Evolutionary conservation across 495 filamentous ascomycete species (phyloP).

Genomic region (Xylaria castorea): DNA sequence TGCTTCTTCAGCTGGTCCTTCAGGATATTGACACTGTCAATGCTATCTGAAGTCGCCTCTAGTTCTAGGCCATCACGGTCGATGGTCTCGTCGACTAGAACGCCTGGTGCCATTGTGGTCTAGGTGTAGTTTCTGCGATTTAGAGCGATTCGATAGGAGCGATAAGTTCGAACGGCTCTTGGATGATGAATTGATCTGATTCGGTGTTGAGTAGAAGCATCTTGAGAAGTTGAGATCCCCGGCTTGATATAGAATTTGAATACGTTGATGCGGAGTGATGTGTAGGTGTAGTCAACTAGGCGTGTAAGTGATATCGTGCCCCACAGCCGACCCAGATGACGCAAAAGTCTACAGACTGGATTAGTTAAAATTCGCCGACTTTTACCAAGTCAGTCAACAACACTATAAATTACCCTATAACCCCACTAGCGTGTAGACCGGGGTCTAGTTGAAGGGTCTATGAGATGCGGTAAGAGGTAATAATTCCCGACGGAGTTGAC

Average conservation of each 20-base stretch:
- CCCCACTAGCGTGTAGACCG: constrained; percentile 27
- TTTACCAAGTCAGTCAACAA: constrained; percentile 13
- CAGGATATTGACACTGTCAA: constrained; percentile 82
- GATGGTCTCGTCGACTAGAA: constrained; percentile 36
- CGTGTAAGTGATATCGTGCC: constrained; percentile 32
- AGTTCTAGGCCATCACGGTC: constrained; percentile 72
- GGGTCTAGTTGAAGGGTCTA: constrained; percentile 25
- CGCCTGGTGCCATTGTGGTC: constrained; percentile 39
- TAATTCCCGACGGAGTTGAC: constrained; percentile 20
- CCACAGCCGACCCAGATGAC: constrained; percentile 23
- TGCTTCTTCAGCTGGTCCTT: constrained; percentile 54
- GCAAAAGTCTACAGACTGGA: constrained; percentile 13
- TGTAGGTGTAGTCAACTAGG: constrained; percentile 11
- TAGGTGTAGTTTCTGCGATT: background rate
- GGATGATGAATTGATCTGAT: background rate
- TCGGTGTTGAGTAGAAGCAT: background rate
- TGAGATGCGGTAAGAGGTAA: constrained; percentile 23
- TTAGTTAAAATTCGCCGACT: constrained; percentile 41
- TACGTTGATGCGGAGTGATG: background rate
- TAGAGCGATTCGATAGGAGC: background rate
- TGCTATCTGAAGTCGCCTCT: constrained; percentile 78
- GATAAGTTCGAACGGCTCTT: background rate
- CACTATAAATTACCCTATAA: background rate
- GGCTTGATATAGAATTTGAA: constrained; percentile 17
- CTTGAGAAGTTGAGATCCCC: background rate